These are phyloP conservation scores for Hymenoscyphus infarciens DNA, from an alignment of 2,329 filamentous ascomycete species.

Conservation along the genomic window DNA sequence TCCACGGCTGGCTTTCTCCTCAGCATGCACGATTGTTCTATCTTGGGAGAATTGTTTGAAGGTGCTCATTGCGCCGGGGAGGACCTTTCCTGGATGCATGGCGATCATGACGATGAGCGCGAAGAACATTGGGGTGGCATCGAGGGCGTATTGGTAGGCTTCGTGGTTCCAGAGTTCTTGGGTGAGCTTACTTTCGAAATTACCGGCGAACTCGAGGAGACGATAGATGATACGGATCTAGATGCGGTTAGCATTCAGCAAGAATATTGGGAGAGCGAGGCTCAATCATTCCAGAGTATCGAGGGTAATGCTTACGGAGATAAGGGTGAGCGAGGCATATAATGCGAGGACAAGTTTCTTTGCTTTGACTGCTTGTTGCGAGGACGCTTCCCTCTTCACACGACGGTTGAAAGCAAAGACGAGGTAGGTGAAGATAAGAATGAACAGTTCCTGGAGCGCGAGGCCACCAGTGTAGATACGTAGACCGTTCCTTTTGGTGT, in stretches of 20 bases:
- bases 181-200: conserved; percentile 34
- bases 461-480: conserved; percentile 18
- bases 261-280: not conserved
- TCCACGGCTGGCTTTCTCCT: not conserved
- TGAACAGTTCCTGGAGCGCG: conserved; percentile 17
- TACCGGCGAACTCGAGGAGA: conserved; percentile 52
- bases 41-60: conserved; percentile 4
- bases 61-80: conserved; percentile 38
- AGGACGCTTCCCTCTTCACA: not conserved
- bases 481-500: conserved; percentile 11
- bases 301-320: conserved; percentile 11
- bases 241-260: not conserved
- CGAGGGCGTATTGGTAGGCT: conserved; percentile 48
- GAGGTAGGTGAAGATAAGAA: conserved; percentile 12
- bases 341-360: conserved; percentile 12
- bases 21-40: not conserved
- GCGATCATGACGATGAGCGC: conserved; percentile 42
- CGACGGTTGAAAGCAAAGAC: conserved; percentile 11
- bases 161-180: conserved; percentile 52
- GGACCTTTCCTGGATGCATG: conserved; percentile 47
- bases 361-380: conserved; percentile 2
- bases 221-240: conserved; percentile 56
- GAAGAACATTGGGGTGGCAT: conserved; percentile 55
- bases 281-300: no score
- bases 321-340: conserved; percentile 9